Percentiles rank a stretch among this genome's conserved stretches.
Evolutionary conservation across 2,329 filamentous ascomycete genomes (phyloP).

Genomic region (Kalmusia sp.): DNA sequence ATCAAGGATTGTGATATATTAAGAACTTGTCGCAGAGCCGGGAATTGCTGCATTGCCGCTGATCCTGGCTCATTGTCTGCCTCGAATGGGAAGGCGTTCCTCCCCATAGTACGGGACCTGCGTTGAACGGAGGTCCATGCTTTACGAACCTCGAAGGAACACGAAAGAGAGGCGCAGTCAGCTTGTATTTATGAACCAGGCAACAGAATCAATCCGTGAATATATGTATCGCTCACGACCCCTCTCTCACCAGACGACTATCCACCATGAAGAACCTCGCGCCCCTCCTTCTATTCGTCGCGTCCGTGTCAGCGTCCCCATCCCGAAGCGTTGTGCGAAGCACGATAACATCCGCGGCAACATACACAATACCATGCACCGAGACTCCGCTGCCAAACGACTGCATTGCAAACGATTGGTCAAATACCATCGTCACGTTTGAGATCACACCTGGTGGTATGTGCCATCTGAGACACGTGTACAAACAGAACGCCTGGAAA

Average conservation of each 20-base stretch:
- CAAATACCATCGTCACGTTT: not conserved
- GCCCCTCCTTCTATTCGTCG: not conserved
- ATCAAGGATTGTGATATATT: too few relatives aligned
- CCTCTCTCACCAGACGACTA: not conserved
- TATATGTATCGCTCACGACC: too few relatives aligned
- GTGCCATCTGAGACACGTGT: constrained; percentile 30
- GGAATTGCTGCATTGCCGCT: too few relatives aligned
- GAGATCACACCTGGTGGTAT: not conserved
- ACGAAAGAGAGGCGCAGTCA: not conserved
- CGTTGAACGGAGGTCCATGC: too few relatives aligned
- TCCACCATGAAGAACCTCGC: not conserved
- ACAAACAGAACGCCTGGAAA: too few relatives aligned
- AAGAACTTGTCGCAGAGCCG: too few relatives aligned
- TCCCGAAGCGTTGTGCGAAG: not conserved
- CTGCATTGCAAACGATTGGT: not conserved
- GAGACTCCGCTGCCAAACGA: not conserved
- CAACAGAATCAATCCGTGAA: too few relatives aligned
- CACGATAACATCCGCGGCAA: not conserved
- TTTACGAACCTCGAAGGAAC: too few relatives aligned
- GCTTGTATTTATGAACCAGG: not conserved
- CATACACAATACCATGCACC: not conserved
- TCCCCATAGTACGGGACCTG: too few relatives aligned
- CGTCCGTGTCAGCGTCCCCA: not conserved
- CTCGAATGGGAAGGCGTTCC: too few relatives aligned
- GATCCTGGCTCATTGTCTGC: too few relatives aligned